phyloP scores from a whole-genome alignment of 768 basidiomycete species.

The Lactarius evosmus region DNA sequence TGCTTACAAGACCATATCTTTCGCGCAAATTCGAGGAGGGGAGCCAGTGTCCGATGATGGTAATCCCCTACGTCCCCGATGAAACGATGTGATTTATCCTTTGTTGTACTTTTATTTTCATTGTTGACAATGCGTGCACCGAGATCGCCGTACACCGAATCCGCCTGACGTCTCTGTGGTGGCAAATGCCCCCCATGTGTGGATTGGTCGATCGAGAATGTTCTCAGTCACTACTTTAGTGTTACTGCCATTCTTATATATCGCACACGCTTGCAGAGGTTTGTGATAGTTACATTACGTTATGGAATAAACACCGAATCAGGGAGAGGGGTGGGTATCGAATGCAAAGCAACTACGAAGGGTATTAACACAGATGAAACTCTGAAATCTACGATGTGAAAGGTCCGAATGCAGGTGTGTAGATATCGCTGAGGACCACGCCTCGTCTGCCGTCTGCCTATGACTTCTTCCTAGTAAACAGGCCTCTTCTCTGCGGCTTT shows the following conservation, averaged over 20 bases:
- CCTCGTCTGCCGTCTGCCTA: background rate
- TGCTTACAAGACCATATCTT: conserved; percentile 27
- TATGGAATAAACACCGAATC: background rate
- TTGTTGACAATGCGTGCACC: background rate
- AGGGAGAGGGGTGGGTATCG: background rate
- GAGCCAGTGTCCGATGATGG: conserved; percentile 27
- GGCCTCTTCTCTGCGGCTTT: conserved; percentile 18
- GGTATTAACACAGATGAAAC: background rate
- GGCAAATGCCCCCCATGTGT: background rate
- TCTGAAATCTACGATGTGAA: background rate
- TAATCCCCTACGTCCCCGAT: conserved; percentile 15
- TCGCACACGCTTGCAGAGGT: background rate
- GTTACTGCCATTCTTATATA: background rate
- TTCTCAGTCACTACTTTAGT: too few species aligned
- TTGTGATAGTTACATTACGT: background rate
- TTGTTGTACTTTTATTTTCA: background rate
- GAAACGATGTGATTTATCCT: conserved; percentile 4
- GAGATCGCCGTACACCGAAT: too few species aligned
- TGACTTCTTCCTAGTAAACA: conserved; percentile 12
- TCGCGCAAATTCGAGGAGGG: conserved; percentile 23
- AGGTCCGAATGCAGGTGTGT: background rate
- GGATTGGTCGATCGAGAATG: too few species aligned
- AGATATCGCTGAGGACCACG: background rate
- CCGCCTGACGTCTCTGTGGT: too few species aligned
- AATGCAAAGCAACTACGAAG: background rate